These are phyloP conservation scores for Stromatinia cepivora DNA, from an alignment of 2,329 filamentous ascomycete species.

Conservation along the genomic window DNA sequence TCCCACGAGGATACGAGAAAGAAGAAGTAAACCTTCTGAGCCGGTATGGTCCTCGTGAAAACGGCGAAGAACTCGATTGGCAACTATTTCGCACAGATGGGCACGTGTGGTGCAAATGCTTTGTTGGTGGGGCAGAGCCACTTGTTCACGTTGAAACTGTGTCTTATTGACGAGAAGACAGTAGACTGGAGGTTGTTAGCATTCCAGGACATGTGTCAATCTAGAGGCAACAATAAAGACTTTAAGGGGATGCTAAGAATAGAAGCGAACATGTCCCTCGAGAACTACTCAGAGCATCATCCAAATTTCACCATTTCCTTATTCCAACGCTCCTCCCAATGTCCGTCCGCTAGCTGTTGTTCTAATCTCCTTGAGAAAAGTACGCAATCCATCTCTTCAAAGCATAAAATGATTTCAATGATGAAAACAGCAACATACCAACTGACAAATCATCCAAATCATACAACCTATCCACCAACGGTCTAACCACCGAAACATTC, in stretches of 20 bases:
- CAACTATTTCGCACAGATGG: constrained; percentile 76
- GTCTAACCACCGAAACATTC: constrained; percentile 71
- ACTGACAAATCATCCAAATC: constrained; percentile 78
- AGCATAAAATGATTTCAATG: not conserved
- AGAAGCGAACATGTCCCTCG: not conserved
- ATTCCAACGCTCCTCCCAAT: not conserved
- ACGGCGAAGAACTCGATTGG: constrained; percentile 72
- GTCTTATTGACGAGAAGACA: constrained; percentile 79
- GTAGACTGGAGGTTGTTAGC: constrained; percentile 57
- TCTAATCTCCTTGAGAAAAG: not conserved
- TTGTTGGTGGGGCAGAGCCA: constrained; percentile 72
- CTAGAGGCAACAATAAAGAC: not conserved
- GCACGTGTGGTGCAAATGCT: constrained; percentile 79
- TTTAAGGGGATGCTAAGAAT: too few relatives aligned
- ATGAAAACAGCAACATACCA: constrained; percentile 47
- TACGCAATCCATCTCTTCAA: not conserved
- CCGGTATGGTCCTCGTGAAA: constrained; percentile 78
- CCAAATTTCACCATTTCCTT: not conserved
- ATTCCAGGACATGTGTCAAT: not conserved
- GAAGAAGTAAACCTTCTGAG: constrained; percentile 66
- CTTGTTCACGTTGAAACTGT: constrained; percentile 77
- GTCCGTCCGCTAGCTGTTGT: not conserved
- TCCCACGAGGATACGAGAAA: constrained; percentile 78
- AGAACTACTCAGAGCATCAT: not conserved
- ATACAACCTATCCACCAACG: constrained; percentile 81